Conservation (phyloP, 2,329 filamentous ascomycete species). For the Cladophialophora psammophila region DNA sequence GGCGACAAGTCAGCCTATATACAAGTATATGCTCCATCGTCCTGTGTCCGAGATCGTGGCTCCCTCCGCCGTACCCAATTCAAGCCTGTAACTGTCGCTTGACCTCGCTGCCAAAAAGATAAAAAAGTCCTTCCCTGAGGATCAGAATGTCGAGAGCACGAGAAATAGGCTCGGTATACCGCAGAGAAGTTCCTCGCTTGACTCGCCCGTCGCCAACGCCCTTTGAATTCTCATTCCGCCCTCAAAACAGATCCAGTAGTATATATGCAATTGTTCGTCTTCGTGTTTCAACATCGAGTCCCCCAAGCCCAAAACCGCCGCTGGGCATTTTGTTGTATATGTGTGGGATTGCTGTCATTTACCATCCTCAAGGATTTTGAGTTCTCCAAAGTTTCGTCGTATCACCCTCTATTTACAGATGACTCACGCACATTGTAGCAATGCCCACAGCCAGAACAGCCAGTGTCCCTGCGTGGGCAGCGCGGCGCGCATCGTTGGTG, state of each 20-base stretch:
- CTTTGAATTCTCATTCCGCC: not conserved
- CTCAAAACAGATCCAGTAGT: not conserved
- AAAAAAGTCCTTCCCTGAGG: not conserved
- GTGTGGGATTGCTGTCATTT: not conserved
- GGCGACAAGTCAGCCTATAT: too few species aligned
- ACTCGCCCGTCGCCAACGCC: not conserved
- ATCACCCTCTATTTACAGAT: slow-evolving; percentile 10
- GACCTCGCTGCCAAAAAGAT: not conserved
- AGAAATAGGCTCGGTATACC: not conserved
- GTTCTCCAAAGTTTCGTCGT: not conserved
- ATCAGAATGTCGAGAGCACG: not conserved
- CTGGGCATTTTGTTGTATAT: not conserved
- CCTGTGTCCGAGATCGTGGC: too few species aligned
- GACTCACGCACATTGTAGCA: slow-evolving; percentile 14
- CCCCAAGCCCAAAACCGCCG: not conserved
- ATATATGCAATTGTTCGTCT: not conserved
- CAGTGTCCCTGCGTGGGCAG: slow-evolving; percentile 19
- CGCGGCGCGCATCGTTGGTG: slow-evolving; percentile 13
- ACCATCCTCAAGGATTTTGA: not conserved
- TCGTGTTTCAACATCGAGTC: not conserved
- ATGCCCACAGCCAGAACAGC: slow-evolving; percentile 21
- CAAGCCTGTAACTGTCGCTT: not conserved
- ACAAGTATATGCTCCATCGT: too few species aligned
- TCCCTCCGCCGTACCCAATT: too few species aligned
- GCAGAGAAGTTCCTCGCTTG: not conserved